Evolutionary conservation across 2,329 filamentous ascomycete genomes (phyloP), one percentile per base, ranked within the genome.

Genomic region (Phialophora macrospora): DNA sequence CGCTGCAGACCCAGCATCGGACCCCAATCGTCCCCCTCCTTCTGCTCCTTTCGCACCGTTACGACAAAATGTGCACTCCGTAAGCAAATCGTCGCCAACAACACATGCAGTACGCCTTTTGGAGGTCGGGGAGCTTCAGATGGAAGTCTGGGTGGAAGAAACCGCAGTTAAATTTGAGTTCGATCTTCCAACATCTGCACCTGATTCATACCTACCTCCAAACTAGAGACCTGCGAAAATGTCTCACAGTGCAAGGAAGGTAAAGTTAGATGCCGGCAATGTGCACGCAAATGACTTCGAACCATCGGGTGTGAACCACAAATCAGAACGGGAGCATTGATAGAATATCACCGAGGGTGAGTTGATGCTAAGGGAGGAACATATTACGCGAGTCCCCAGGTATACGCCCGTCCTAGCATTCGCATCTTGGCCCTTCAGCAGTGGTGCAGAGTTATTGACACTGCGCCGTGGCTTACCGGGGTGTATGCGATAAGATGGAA

Each of bases 61-160:
- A 12, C 49, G 44, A 63, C 6, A 26, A 28, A 38, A 51, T 14
- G 30, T 38, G 4, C 24, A 26, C 24, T 3, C 34, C 11, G 48
- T 17, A 17, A 20, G 30, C n/a, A 22, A 7, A 22, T 12, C 26
- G 84, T 85, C 38, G 8, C 80, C 81, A 34, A 85, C 80, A 72
- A 87, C 85, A 12, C 84, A 83, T 55, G 86, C 88, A 1, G 80
- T 91, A 52, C 81, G 89, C 68, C 81, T 83, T 34, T 83, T 91
- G 20, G 84, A 88, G 70, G 84, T 86, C 2, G 88, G 88, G 3
- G 86, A 88, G 65, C 85, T 91, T 74, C 79, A 84, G 26, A 83
- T 91, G 72, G 88, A 91, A 74, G 81, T 88, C 64, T 91, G 88
- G 88, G 83, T 90, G 63, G 89, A 91, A 76, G 87, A 90, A 73